Evolutionary conservation across 2,329 filamentous ascomycete genomes (phyloP).

Genomic region (Aspergillus arachidicola): DNA sequence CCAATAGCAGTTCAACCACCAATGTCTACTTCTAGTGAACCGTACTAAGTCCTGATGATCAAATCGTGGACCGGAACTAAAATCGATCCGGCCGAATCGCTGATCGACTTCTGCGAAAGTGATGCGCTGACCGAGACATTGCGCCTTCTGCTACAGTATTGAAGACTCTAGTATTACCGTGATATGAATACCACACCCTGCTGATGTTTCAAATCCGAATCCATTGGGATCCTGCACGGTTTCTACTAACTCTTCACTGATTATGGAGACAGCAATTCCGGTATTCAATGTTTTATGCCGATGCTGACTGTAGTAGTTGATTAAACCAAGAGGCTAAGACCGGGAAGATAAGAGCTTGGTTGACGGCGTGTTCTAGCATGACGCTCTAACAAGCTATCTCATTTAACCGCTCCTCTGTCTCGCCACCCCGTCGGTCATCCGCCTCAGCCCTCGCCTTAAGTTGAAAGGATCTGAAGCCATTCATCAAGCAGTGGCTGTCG

Average conservation of each 20-base stretch:
- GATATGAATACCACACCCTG: not conserved
- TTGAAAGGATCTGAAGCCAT: not conserved
- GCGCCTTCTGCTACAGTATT: not conserved
- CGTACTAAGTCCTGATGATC: not conserved
- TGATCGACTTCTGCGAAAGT: not conserved
- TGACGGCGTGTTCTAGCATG: not conserved
- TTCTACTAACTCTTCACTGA: not conserved
- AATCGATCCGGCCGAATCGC: not conserved
- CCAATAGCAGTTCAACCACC: not conserved
- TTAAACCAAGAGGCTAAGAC: no score
- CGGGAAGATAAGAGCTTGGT: no score
- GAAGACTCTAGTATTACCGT: not conserved
- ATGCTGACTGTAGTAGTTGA: no score
- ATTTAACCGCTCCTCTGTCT: not conserved
- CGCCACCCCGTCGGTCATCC: not conserved
- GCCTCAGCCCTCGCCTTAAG: not conserved
- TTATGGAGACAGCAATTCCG: not conserved
- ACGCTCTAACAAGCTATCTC: not conserved
- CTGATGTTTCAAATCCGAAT: not conserved
- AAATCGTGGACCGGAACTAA: not conserved
- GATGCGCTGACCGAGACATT: not conserved
- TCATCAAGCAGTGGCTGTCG: not conserved
- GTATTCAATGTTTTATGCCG: not conserved
- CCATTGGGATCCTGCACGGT: not conserved
- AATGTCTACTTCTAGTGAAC: not conserved